These are phyloP conservation scores for Punctularia strigosozonata DNA, from an alignment of 768 basidiomycete species.

Conservation along the genomic window DNA sequence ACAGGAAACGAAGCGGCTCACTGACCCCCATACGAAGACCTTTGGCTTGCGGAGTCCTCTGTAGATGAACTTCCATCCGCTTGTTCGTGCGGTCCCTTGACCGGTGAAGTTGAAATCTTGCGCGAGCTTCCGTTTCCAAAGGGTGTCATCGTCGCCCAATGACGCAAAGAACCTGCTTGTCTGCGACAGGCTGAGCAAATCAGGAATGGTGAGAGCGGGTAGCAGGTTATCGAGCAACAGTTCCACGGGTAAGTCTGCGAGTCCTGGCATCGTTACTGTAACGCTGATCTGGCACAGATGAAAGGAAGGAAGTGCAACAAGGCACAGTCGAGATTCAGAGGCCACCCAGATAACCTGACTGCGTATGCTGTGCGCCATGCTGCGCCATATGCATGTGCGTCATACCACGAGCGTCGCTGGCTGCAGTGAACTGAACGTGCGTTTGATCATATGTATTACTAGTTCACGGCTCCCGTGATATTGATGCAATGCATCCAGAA, in stretches of 20 bases:
- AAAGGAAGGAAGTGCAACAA: not conserved
- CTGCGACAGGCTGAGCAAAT: constrained; percentile 45
- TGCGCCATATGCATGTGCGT: too few relatives aligned
- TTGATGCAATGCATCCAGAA: too few relatives aligned
- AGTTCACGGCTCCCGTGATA: too few relatives aligned
- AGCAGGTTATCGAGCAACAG: constrained; percentile 67
- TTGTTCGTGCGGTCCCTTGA: constrained; percentile 57
- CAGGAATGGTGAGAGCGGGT: constrained; percentile 37
- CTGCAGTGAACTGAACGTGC: too few relatives aligned
- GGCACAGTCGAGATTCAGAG: too few relatives aligned
- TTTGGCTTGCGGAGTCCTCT: constrained; percentile 46
- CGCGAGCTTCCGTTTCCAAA: constrained; percentile 64
- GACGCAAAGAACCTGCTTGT: constrained; percentile 55
- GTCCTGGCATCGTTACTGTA: constrained; percentile 19
- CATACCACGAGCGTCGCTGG: too few relatives aligned
- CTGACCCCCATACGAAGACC: constrained; percentile 52
- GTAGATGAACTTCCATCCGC: constrained; percentile 77
- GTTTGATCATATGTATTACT: too few relatives aligned
- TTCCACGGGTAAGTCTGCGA: constrained; percentile 59
- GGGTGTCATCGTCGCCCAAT: constrained; percentile 56
- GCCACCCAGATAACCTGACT: too few relatives aligned
- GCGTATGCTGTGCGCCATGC: too few relatives aligned
- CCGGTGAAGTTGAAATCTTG: constrained; percentile 73
- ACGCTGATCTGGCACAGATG: not conserved
- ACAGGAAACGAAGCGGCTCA: too few relatives aligned